Percentiles rank a stretch among this genome's conserved stretches.
Conservation (phyloP, 345 rosid genomes). For the Hibiscus syriacus region DNA sequence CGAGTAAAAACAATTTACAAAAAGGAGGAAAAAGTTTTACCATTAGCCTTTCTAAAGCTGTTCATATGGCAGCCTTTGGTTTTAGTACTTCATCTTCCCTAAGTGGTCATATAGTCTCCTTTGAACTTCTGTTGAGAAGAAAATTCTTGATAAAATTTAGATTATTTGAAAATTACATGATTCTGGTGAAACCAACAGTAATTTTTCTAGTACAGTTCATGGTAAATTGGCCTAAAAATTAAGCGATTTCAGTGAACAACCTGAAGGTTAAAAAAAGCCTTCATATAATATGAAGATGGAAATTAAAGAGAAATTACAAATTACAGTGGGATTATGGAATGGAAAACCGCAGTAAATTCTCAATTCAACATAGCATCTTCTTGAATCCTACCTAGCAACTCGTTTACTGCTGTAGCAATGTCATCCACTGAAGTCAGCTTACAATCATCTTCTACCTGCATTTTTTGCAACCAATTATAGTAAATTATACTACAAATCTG, state of each 20-base stretch:
- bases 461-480: neutral
- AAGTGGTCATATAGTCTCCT: neutral
- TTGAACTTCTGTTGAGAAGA: neutral
- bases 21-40: neutral
- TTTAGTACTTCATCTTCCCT: neutral
- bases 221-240: constrained; percentile 4
- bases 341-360: neutral
- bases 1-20: too few relatives aligned
- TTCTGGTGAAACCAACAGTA: neutral
- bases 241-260: constrained; percentile 19
- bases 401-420: constrained; percentile 61
- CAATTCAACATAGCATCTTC: constrained; percentile 29
- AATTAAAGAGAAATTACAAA: neutral
- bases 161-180: neutral
- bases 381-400: constrained; percentile 57
- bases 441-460: constrained; percentile 91
- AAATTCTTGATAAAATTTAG: neutral
- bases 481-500: neutral
- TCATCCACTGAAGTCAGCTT: constrained; percentile 68
- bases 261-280: constrained; percentile 4
- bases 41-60: neutral
- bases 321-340: constrained; percentile 13
- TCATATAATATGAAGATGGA: constrained; percentile 4
- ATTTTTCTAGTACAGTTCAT: constrained; percentile 1
- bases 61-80: neutral